phyloP scores from a whole-genome alignment of 257 asterid genomes.

The Cordia subcordata region DNA sequence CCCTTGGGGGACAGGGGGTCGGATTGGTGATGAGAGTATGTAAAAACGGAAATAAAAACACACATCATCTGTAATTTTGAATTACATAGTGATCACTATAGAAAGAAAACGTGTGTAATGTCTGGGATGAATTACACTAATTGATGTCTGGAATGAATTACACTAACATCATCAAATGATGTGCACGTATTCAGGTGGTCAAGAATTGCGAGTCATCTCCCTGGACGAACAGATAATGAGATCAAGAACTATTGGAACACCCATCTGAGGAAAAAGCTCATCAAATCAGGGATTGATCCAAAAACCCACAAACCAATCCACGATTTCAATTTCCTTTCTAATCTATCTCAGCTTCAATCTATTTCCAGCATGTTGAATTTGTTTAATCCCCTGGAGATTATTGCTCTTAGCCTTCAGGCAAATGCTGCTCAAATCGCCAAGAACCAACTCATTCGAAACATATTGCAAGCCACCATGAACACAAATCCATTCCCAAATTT shows the following conservation, averaged over 20 bases:
- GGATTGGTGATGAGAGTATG: too few relatives aligned
- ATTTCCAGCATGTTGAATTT: constrained; percentile 6
- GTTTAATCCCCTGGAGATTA: constrained; percentile 17
- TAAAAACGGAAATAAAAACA: too few relatives aligned
- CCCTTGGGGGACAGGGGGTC: too few relatives aligned
- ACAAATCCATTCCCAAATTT: constrained; percentile 21
- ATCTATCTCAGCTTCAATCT: constrained; percentile 15
- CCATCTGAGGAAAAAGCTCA: constrained; percentile 46
- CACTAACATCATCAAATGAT: too few relatives aligned
- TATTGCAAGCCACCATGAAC: constrained; percentile 29
- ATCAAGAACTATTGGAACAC: constrained; percentile 70
- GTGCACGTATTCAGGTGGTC: constrained; percentile 55
- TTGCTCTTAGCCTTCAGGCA: constrained; percentile 19
- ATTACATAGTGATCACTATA: too few relatives aligned
- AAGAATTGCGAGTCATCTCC: constrained; percentile 51
- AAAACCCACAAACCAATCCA: constrained; percentile 39
- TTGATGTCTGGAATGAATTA: too few relatives aligned
- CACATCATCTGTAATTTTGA: too few relatives aligned
- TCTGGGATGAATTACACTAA: too few relatives aligned
- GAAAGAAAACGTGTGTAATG: too few relatives aligned
- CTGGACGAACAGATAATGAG: constrained; percentile 66
- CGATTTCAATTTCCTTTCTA: constrained; percentile 21
- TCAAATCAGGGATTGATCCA: constrained; percentile 48
- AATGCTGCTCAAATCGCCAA: constrained; percentile 25
- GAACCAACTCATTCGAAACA: constrained; percentile 25